phyloP scores from a whole-genome alignment of 192 early-diverging fungal species.

The Dissophora ornata region DNA sequence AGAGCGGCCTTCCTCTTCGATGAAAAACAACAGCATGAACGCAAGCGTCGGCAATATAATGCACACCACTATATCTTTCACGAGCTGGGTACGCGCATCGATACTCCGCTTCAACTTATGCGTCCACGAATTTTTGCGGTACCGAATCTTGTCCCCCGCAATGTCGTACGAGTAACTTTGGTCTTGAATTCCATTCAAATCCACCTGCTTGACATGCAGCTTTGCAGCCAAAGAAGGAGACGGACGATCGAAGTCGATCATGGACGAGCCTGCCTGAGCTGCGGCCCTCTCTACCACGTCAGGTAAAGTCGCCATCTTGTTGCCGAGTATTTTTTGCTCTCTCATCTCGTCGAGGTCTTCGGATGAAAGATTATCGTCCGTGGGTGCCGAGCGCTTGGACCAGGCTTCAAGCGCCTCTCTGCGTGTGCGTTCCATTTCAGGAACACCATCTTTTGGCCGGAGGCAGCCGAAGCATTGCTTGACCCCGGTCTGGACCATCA shows the following conservation, averaged over 20 bases:
- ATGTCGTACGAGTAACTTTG: slow-evolving; percentile 23
- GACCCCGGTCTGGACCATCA: slow-evolving; percentile 1
- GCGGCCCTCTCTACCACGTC: not conserved
- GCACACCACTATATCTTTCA: slow-evolving; percentile 9
- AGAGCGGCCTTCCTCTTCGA: not conserved
- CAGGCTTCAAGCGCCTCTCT: not conserved
- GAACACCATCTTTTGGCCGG: not conserved
- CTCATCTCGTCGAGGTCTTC: too few species aligned
- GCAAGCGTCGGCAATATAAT: not conserved
- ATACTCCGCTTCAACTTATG: not conserved
- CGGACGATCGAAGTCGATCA: not conserved
- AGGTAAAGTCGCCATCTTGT: not conserved
- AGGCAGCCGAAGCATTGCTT: slow-evolving; percentile 3
- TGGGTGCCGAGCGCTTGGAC: not conserved
- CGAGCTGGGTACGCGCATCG: not conserved
- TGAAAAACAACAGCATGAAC: slow-evolving; percentile 1
- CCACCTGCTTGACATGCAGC: not conserved
- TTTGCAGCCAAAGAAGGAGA: slow-evolving; percentile 20
- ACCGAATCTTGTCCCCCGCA: slow-evolving; percentile 6
- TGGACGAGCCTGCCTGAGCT: not conserved
- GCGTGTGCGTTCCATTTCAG: not conserved
- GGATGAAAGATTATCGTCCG: not conserved
- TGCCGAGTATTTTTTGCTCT: not conserved
- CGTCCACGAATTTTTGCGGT: slow-evolving; percentile 13
- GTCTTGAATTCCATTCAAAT: slow-evolving; percentile 13